A percentile compares a stretch with the other conserved stretches of the same genome.
phyloP scores from a whole-genome alignment of 2,329 filamentous ascomycete genomes.

The Trichoderma sp. region DNA sequence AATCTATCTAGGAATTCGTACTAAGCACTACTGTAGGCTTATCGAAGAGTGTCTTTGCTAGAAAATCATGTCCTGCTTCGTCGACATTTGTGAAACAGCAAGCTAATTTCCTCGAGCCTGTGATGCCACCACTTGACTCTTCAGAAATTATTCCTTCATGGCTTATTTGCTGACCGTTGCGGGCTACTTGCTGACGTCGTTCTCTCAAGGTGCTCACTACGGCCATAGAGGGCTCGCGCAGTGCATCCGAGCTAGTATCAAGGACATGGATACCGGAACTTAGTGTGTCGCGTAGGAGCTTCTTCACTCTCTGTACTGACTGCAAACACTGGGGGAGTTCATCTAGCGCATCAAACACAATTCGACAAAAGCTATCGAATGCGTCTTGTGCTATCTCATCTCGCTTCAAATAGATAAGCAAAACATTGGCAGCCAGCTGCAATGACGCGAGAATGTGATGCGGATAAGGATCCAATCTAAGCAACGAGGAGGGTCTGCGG shows the following conservation, averaged over 20 bases:
- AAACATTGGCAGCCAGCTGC: not conserved
- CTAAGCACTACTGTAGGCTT: not conserved
- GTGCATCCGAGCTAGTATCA: not conserved
- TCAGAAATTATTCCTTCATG: not conserved
- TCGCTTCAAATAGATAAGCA: not conserved
- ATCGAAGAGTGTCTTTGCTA: not conserved
- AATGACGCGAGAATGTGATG: constrained; percentile 6
- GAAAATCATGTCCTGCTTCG: not conserved
- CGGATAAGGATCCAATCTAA: constrained; percentile 2
- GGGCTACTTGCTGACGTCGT: not conserved
- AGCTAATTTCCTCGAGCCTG: not conserved
- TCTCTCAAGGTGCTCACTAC: not conserved
- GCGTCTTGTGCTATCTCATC: constrained; percentile 2
- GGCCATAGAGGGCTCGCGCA: no score
- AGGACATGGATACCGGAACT: not conserved
- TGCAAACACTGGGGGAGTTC: not conserved
- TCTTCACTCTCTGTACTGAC: constrained; percentile 2
- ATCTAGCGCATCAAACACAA: not conserved
- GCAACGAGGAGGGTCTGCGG: not conserved
- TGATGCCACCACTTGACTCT: not conserved
- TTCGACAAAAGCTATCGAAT: not conserved
- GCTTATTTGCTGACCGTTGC: not conserved
- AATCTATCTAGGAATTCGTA: not conserved
- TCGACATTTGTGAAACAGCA: not conserved
- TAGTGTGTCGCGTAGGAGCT: not conserved